Percentiles rank a stretch among this genome's conserved stretches.
These are phyloP conservation scores for Pontederia crassipes DNA, from an alignment of 176 grass and related monocot genomes.

Conservation along the genomic window DNA sequence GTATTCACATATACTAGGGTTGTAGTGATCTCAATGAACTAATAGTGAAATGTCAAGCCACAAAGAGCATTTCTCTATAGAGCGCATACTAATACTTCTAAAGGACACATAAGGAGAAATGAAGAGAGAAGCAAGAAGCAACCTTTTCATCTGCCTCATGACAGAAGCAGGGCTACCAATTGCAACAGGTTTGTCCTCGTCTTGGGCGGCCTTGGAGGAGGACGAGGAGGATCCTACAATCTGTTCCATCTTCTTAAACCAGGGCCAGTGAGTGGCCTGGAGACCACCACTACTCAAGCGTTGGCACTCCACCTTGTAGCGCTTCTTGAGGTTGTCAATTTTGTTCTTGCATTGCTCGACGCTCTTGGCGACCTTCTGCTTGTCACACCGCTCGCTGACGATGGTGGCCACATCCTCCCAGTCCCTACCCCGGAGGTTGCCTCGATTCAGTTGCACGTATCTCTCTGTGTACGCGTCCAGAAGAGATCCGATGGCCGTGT, in stretches of 20 bases:
- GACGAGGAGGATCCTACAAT: constrained; percentile 42
- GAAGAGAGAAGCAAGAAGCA: constrained; percentile 2
- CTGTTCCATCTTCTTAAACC: constrained; percentile 83
- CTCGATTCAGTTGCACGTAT: constrained; percentile 82
- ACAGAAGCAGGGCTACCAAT: constrained; percentile 13
- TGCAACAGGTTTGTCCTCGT: constrained; percentile 18
- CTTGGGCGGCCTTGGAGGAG: constrained; percentile 26
- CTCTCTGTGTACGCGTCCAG: constrained; percentile 67
- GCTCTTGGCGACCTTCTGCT: constrained; percentile 40
- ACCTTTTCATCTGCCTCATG: constrained; percentile 57
- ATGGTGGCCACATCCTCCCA: constrained; percentile 73
- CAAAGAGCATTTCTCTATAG: too few species aligned
- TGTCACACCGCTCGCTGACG: constrained; percentile 38
- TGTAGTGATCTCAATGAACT: too few species aligned
- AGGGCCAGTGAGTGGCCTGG: constrained; percentile 59
- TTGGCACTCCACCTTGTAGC: constrained; percentile 94
- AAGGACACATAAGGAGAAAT: background rate
- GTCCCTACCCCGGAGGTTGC: constrained; percentile 75
- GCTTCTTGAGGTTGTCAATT: constrained; percentile 97
- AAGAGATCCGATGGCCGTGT: constrained; percentile 67
- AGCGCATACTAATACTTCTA: background rate
- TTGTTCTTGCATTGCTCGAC: constrained; percentile 99
- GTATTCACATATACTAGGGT: too few species aligned
- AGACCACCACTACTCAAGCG: constrained; percentile 28
- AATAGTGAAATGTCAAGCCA: too few species aligned